Conservation (phyloP, 1,284 basidiomycete genomes). For the Inonotus obliquus region DNA sequence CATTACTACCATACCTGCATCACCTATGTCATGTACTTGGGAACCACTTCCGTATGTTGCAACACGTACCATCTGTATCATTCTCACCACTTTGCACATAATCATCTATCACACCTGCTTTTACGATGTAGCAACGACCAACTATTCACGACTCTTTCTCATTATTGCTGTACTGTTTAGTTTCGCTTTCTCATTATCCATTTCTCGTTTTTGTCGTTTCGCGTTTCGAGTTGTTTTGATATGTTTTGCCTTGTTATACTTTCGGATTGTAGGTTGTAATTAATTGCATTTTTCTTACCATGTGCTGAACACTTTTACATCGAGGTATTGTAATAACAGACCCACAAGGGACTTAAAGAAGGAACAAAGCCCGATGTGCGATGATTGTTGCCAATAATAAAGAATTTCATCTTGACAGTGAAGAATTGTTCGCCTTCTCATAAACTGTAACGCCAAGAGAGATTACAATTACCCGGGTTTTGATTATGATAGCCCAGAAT, state of each 20-base stretch:
- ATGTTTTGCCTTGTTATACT: no score
- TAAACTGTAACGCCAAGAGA: no score
- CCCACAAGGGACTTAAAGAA: no score
- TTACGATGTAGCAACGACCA: not conserved
- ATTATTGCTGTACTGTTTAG: slow-evolving; percentile 6
- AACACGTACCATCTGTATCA: not conserved
- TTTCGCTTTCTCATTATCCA: no score
- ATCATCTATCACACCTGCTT: not conserved
- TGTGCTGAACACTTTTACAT: no score
- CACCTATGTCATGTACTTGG: not conserved
- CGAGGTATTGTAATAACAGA: no score
- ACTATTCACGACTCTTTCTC: not conserved
- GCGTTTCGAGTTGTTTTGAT: not conserved
- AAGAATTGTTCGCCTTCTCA: no score
- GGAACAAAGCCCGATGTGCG: no score
- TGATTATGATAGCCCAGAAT: not conserved
- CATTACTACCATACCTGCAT: not conserved
- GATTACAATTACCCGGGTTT: not conserved
- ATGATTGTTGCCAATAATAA: no score
- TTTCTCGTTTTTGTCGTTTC: not conserved
- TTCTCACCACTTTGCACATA: not conserved
- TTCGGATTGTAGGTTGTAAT: no score
- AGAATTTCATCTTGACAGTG: no score
- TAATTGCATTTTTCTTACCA: no score
- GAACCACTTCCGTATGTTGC: not conserved